Conservation (phyloP, 805 yeast genomes). For the Blastobotrys terrestris region DNA sequence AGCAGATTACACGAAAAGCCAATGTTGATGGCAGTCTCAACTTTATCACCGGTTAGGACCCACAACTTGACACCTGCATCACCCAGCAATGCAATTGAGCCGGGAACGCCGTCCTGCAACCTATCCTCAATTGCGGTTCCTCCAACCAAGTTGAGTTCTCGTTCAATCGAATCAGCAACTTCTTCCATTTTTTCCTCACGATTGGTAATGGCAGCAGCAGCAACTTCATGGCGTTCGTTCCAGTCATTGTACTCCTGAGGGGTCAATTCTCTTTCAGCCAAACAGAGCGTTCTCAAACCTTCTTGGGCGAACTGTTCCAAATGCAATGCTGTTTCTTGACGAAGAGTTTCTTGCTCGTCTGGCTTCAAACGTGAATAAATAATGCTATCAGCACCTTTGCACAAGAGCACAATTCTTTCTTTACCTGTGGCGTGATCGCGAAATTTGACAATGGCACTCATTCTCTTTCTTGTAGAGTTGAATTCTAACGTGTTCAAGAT, state of each 20-base stretch:
- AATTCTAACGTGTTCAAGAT: conserved; percentile 60
- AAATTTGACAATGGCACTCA: conserved; percentile 60
- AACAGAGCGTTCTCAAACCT: conserved; percentile 73
- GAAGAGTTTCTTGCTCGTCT: conserved; percentile 38
- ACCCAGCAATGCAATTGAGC: conserved; percentile 59
- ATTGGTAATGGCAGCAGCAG: conserved; percentile 50
- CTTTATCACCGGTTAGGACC: conserved; percentile 81
- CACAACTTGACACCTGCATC: conserved; percentile 76
- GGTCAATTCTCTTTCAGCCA: conserved; percentile 55
- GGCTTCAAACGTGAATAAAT: conserved; percentile 47
- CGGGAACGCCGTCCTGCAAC: conserved; percentile 76
- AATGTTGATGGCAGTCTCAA: conserved; percentile 84
- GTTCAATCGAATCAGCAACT: conserved; percentile 58
- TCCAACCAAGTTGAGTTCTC: conserved; percentile 53
- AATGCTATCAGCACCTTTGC: conserved; percentile 80
- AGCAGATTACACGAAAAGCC: conserved; percentile 77
- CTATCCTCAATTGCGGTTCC: conserved; percentile 83
- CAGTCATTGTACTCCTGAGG: conserved; percentile 44
- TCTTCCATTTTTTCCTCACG: conserved; percentile 57
- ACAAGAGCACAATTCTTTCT: conserved; percentile 42
- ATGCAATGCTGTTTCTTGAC: conserved; percentile 60
- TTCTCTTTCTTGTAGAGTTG: conserved; percentile 70
- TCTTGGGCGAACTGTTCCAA: conserved; percentile 71
- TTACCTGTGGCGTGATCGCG: conserved; percentile 27
- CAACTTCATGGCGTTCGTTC: conserved; percentile 51